These are phyloP conservation scores for Phytophthora kernoviae DNA, from an alignment of 352 stramenopile genomes.

Conservation along the genomic window DNA sequence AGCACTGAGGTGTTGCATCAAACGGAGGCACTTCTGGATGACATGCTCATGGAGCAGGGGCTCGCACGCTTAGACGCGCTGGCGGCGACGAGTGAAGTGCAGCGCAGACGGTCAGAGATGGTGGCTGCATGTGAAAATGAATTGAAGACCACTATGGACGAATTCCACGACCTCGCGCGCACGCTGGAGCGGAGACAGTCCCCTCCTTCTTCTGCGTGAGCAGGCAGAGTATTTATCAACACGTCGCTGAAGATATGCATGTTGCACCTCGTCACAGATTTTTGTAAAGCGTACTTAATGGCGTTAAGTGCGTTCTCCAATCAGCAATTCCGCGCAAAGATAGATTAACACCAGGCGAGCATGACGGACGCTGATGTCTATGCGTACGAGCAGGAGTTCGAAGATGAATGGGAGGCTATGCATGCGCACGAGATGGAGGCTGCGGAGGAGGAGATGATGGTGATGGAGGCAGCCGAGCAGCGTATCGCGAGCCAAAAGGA, in stretches of 20 bases:
- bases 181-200: constrained; percentile 34
- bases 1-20: constrained; percentile 64
- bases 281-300: constrained; percentile 37
- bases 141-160: constrained; percentile 53
- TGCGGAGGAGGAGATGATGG: constrained; percentile 62
- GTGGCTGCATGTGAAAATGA: constrained; percentile 68
- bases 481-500: constrained; percentile 19
- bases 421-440: constrained; percentile 83
- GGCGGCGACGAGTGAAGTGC: constrained; percentile 40
- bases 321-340: constrained; percentile 3
- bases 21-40: constrained; percentile 52
- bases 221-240: constrained; percentile 21
- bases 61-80: constrained; percentile 36
- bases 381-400: constrained; percentile 79
- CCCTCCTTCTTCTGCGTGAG: constrained; percentile 1
- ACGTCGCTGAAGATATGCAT: constrained; percentile 1
- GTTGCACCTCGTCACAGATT: constrained; percentile 5
- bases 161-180: constrained; percentile 60
- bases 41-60: constrained; percentile 49
- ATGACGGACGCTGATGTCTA: constrained; percentile 79
- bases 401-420: constrained; percentile 88
- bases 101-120: constrained; percentile 60
- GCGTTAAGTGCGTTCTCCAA: constrained; percentile 45
- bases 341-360: constrained; percentile 6
- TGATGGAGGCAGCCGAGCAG: constrained; percentile 58